Percentiles rank a stretch among this genome's conserved stretches.
Evolutionary conservation across 2,329 filamentous ascomycete species (phyloP).

Genomic region (Colletotrichum truncatum): DNA sequence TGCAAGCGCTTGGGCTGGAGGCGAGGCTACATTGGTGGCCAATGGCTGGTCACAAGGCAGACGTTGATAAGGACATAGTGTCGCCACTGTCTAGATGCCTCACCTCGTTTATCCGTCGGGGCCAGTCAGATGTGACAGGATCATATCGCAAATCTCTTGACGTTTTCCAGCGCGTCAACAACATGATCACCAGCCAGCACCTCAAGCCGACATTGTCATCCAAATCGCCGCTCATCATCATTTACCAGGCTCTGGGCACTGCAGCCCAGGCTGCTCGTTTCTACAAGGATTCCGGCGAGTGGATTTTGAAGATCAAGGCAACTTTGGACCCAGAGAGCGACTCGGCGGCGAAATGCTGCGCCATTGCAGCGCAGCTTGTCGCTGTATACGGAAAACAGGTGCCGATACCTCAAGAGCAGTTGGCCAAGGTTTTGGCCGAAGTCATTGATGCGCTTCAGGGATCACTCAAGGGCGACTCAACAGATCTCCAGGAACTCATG

Average conservation of each 20-base stretch:
- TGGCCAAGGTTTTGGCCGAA: conserved; percentile 54
- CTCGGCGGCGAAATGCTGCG: conserved; percentile 59
- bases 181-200: conserved; percentile 43
- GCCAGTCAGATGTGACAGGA: conserved; percentile 40
- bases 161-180: conserved; percentile 42
- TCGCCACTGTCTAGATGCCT: conserved; percentile 72
- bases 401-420: conserved; percentile 41
- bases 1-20: conserved; percentile 72
- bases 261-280: conserved; percentile 55
- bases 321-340: conserved; percentile 49
- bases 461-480: conserved; percentile 65
- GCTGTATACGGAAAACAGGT: conserved; percentile 61
- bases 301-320: conserved; percentile 58
- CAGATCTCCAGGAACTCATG: conserved; percentile 70
- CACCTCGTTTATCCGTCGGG: conserved; percentile 67
- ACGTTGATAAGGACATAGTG: conserved; percentile 71
- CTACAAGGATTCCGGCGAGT: conserved; percentile 61
- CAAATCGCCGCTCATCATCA: conserved; percentile 53
- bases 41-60: conserved; percentile 66
- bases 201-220: conserved; percentile 46
- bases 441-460: conserved; percentile 66
- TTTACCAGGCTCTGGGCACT: conserved; percentile 63
- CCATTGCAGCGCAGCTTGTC: conserved; percentile 63
- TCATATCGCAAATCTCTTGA: conserved; percentile 51
- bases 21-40: conserved; percentile 73